phyloP scores from a whole-genome alignment of 352 stramenopile species.

The Globisporangium sylvaticum region DNA sequence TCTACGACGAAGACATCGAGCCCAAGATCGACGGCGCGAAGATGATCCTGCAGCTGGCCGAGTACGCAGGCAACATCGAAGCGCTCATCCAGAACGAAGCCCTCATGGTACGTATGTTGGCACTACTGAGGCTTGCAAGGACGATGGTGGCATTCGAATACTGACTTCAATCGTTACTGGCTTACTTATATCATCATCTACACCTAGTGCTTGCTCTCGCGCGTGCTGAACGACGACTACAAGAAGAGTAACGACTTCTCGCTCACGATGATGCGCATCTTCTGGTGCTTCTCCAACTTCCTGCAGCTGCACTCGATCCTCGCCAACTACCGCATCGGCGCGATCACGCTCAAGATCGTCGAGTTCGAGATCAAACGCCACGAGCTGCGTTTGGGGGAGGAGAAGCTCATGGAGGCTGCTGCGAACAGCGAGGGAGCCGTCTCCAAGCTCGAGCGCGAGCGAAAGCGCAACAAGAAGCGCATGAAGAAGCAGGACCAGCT shows the following conservation, averaged over 20 bases:
- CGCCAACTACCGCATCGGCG: constrained; percentile 91
- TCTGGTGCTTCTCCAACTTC: constrained; percentile 95
- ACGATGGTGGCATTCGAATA: too few relatives aligned
- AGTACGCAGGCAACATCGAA: constrained; percentile 89
- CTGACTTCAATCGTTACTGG: too few relatives aligned
- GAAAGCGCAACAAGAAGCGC: constrained; percentile 84
- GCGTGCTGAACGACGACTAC: constrained; percentile 94
- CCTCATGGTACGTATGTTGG: constrained; percentile 72
- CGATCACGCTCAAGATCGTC: constrained; percentile 92
- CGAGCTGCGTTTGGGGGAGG: constrained; percentile 73
- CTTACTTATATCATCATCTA: not conserved
- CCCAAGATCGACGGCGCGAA: constrained; percentile 85
- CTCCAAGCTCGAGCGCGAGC: constrained; percentile 73
- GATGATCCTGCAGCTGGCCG: constrained; percentile 90
- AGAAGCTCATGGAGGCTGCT: constrained; percentile 39
- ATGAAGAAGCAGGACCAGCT: constrained; percentile 93
- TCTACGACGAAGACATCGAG: constrained; percentile 91
- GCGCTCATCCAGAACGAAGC: constrained; percentile 92
- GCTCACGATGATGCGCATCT: constrained; percentile 93
- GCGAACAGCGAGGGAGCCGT: constrained; percentile 28
- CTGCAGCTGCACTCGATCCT: constrained; percentile 92
- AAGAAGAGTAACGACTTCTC: constrained; percentile 93
- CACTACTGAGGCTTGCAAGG: too few relatives aligned
- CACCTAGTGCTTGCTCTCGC: constrained; percentile 80
- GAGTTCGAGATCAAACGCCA: constrained; percentile 93